Evolutionary conservation across 2,329 filamentous ascomycete genomes (phyloP), one percentile per base, ranked within the genome.

Genomic region (Cladosporium sp.): DNA sequence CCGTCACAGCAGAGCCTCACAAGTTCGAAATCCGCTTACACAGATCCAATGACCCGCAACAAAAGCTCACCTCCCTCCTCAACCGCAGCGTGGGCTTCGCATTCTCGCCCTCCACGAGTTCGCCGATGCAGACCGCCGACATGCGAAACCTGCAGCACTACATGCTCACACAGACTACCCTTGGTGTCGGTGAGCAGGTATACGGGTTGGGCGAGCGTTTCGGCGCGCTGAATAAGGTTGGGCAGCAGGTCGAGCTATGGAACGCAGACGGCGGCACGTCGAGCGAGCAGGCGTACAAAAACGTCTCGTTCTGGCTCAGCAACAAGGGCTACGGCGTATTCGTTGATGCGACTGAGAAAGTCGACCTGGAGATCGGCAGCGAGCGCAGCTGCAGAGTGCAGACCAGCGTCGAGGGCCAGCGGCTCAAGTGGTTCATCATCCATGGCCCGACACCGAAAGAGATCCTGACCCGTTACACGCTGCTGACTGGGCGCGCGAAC

Each of bases 161-260:
- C 55, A 65, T 76, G 19, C 71, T 75, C 35, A 74, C 73, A 2
- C 72, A 75, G 50, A 72, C 70, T 6, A 73, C 74, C 16, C 61
- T 76, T 0, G 63, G 68, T 11, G 73, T 81, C 3, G 73, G 75
- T 13, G 87, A 90, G 67, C 81, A 82, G 0, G 77, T 90, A 11
- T 85, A 88, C 66, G 86, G 87, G 0, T 76, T 90, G 3, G 87
- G 86, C 1, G 86, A 90, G 69, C 77, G 87, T 11, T 91, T 90
- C 63, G 86, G 86, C 0, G 80, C 84, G 6, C 87, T 86, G 69
- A 85, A 87, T 66, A 89, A 87, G 67, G 82, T 89, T 40, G 86
- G 86, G 10, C 86, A 90, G 67, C 75, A 77, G 10, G 72, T 90
- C 8, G 74, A 80, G 52, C 76, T 90, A n/a, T 80, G 76, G 77